Base-by-base conservation (phyloP, 495 filamentous ascomycete species). In the Astrocystis sublimbata region DNA sequence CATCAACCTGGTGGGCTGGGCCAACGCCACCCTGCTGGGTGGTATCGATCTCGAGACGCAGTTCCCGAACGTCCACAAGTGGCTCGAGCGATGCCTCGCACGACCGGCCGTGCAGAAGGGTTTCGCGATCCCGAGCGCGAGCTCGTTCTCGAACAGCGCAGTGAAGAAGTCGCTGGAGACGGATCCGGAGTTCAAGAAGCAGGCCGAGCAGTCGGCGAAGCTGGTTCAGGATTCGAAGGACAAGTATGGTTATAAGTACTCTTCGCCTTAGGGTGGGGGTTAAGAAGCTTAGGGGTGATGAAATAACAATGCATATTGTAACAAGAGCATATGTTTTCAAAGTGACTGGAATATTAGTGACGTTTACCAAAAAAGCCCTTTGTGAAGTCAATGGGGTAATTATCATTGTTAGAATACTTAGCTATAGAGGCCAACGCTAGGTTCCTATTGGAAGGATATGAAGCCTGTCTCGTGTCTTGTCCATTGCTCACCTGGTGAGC, bases 1-100 rank as follows among this genome's bases (percentile, higher is more conserved):
- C 74, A 90, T 94, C 57, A 79, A 86, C 65, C 78, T 85, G 53
- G 85, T 85, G 69, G 86, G 88, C 10, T 93, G 90, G 87, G 76
- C 82, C 23, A 61, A 71, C 43, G 58, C 45, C 6, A 79, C 84
- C 8, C 31, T n/a, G 38, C 61, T 69, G 79, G 78, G 83, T 0
- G 88, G 87, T 17, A 64, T 92, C 2, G 88, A 92, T 28, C 79
- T 92, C 33, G 60, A 62, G 19, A 73, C 79, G 6, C 80, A 87
- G 66, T 96, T 94, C 76, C 90, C 90, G 3, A 75, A 81, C 38
- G 68, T 87, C 33, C 78, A 84, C 67, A 81, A 81, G n/a, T 92
- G 90, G 78, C 77, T 84, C 60, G 77, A 86, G 40, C 70, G 82
- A 12, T 80, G 93, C 77, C 71, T 76, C 12, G 78, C 75, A 38